Evolutionary conservation across 164 flowering plant genomes (phyloP).

Genomic region (Nelumbo lutea): DNA sequence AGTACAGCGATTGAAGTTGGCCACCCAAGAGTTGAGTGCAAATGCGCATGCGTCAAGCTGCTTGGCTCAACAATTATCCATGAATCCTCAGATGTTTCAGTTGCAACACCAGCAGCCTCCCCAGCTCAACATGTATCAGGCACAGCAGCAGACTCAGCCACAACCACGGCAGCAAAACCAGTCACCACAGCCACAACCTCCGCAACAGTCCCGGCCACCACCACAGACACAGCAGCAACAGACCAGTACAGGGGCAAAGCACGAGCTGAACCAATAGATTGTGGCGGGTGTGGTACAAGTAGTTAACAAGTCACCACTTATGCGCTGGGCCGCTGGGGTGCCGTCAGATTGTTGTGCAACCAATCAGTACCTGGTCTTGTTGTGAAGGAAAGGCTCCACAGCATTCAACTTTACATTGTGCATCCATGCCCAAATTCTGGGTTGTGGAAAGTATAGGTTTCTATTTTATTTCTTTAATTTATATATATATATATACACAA

Average conservation of each 20-base stretch:
- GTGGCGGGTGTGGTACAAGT: neutral
- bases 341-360: too few species aligned
- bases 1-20: constrained; percentile 68
- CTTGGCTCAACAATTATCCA: constrained; percentile 34
- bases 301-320: constrained; percentile 1
- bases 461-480: too few species aligned
- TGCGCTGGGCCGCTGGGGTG: too few species aligned
- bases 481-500: too few species aligned
- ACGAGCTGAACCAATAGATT: constrained; percentile 26
- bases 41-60: constrained; percentile 31
- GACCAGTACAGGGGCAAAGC: constrained; percentile 21
- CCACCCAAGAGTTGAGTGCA: constrained; percentile 38
- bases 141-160: constrained; percentile 36
- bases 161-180: constrained; percentile 28
- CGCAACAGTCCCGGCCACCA: neutral
- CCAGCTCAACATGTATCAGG: constrained; percentile 30
- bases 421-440: too few species aligned
- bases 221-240: constrained; percentile 20
- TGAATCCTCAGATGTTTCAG: constrained; percentile 46
- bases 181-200: constrained; percentile 17
- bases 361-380: too few species aligned
- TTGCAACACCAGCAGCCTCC: constrained; percentile 29
- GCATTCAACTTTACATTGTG: too few species aligned
- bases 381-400: too few species aligned
- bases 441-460: too few species aligned